Conservation (phyloP, 495 filamentous ascomycete species). For the Aspergillus ellipticus region DNA sequence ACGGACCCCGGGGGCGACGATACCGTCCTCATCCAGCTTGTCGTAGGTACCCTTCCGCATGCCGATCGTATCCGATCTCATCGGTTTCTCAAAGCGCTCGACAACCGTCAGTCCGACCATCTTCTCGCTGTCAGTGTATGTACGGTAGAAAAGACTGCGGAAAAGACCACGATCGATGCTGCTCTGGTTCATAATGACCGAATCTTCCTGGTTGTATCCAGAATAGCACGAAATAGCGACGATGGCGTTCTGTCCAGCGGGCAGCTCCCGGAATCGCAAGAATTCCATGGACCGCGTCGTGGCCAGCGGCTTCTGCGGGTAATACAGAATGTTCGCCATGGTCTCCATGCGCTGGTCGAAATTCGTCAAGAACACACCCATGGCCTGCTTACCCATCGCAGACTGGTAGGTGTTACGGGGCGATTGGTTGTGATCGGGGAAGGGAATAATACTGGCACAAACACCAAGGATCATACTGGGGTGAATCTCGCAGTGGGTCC, state of each 20-base stretch:
- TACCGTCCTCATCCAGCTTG: constrained; percentile 93
- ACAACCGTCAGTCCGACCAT: constrained; percentile 83
- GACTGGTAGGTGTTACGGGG: constrained; percentile 99
- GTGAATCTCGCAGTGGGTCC: constrained; percentile 98
- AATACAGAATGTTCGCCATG: constrained; percentile 98
- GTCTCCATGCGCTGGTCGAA: constrained; percentile 96
- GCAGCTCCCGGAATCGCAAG: constrained; percentile 93
- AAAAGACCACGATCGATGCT: constrained; percentile 96
- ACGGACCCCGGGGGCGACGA: constrained; percentile 86
- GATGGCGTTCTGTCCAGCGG: constrained; percentile 96
- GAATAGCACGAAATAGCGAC: constrained; percentile 96
- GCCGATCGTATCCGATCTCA: constrained; percentile 77
- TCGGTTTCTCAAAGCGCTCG: constrained; percentile 93
- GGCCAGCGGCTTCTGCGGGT: constrained; percentile 94
- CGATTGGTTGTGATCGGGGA: constrained; percentile 98
- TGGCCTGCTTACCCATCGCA: constrained; percentile 99
- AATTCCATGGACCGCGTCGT: constrained; percentile 99
- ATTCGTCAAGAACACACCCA: constrained; percentile 98
- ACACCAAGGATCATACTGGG: constrained; percentile 98
- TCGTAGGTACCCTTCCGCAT: constrained; percentile 96
- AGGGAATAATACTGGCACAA: constrained; percentile 98
- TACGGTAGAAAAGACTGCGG: constrained; percentile 95
- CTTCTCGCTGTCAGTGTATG: constrained; percentile 95
- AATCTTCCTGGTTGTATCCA: constrained; percentile 99
- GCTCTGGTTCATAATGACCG: constrained; percentile 99